Evolutionary conservation across 495 filamentous ascomycete species (phyloP).

Genomic region (Massariosphaeria phaeospora): DNA sequence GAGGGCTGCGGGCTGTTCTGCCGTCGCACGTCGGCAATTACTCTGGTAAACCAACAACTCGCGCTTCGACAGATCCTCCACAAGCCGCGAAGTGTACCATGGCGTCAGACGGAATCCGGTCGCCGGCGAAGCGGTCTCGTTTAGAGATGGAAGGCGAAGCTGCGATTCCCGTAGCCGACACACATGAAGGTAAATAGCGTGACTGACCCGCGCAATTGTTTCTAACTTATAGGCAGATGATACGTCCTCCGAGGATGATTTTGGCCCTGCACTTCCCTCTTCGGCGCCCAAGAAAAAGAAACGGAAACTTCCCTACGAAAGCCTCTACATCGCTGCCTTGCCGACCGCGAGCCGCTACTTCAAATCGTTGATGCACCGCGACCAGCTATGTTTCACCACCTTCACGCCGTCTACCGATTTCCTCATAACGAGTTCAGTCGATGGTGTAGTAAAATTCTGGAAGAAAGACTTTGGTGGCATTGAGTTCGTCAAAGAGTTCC

Average conservation of each 20-base stretch:
- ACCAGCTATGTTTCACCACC: constrained; percentile 79
- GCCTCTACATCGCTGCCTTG: constrained; percentile 86
- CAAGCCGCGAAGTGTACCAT: too few relatives aligned
- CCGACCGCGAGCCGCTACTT: constrained; percentile 80
- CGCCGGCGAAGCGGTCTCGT: constrained; percentile 22
- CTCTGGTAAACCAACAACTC: too few relatives aligned
- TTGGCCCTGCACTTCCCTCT: constrained; percentile 81
- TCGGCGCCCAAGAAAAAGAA: constrained; percentile 76
- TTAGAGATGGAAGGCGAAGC: constrained; percentile 26
- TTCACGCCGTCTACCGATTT: constrained; percentile 90
- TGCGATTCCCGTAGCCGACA: constrained; percentile 1
- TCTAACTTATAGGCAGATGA: constrained; percentile 20
- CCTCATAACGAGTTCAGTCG: constrained; percentile 83
- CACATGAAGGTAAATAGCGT: constrained; percentile 18
- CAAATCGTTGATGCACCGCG: constrained; percentile 97
- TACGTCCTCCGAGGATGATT: constrained; percentile 85
- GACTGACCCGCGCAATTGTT: neutral
- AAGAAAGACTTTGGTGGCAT: constrained; percentile 89
- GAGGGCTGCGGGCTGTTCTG: too few relatives aligned
- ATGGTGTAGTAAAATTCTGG: constrained; percentile 98
- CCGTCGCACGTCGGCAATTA: too few relatives aligned
- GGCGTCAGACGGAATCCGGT: constrained; percentile 2
- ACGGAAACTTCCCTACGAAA: constrained; percentile 86
- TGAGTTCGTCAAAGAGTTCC: constrained; percentile 98
- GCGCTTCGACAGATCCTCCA: too few relatives aligned